These are phyloP conservation scores for Neonectria ditissima DNA, from an alignment of 2,329 filamentous ascomycete genomes.

Conservation along the genomic window DNA sequence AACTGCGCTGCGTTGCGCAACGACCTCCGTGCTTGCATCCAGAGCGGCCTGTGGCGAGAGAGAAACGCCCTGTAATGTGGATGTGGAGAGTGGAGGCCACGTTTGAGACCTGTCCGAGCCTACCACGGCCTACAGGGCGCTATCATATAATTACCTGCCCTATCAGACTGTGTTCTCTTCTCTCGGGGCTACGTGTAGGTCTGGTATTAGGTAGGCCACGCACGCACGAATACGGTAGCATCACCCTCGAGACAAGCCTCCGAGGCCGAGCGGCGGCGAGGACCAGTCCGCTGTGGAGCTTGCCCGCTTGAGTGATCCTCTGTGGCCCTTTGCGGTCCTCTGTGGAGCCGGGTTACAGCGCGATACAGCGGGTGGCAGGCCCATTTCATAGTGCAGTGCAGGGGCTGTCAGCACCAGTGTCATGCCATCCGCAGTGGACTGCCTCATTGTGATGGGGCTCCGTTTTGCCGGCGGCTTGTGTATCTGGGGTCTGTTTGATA, in stretches of 20 bases:
- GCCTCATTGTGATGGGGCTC: slow-evolving; percentile 16
- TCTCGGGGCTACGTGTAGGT: not conserved
- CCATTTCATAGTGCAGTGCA: slow-evolving; percentile 1
- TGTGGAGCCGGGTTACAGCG: slow-evolving; percentile 16
- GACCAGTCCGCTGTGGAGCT: slow-evolving; percentile 10
- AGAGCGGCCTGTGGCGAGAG: not conserved
- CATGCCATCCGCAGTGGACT: slow-evolving; percentile 21
- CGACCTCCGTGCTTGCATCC: not conserved
- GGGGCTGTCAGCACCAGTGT: slow-evolving; percentile 11
- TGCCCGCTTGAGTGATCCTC: slow-evolving; percentile 9
- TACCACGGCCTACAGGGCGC: not conserved
- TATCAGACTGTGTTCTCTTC: not conserved
- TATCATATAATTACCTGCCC: slow-evolving; percentile 12
- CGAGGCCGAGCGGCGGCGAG: slow-evolving; percentile 5
- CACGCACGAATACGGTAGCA: not conserved
- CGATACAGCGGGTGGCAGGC: slow-evolving; percentile 5
- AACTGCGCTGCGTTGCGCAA: not conserved
- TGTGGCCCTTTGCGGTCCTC: slow-evolving; percentile 13
- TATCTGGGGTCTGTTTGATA: not conserved
- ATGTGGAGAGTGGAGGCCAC: slow-evolving; percentile 11
- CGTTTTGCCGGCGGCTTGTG: slow-evolving; percentile 5
- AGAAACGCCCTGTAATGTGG: not conserved
- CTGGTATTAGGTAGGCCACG: not conserved
- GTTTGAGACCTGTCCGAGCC: slow-evolving; percentile 21
- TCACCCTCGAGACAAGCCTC: slow-evolving; percentile 1